Base-by-base conservation (phyloP, 768 basidiomycete genomes). In the Cyclocybe aegerita region DNA sequence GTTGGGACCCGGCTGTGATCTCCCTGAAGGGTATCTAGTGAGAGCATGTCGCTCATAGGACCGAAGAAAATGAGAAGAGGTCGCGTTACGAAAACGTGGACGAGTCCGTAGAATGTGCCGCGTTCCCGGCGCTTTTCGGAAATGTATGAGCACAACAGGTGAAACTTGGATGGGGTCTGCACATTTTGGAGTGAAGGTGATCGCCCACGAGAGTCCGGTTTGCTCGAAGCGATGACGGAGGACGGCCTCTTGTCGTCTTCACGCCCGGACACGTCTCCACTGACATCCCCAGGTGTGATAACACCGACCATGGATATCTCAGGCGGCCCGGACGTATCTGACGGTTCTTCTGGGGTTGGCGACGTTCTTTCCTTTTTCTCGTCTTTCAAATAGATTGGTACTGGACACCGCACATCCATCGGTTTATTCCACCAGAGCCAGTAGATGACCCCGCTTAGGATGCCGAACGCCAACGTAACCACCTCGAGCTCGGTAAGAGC, bases 351-450 rank as follows among this genome's bases (percentile, higher is more conserved):
- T 5, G 23, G 23, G 23, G 23, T 23, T 23, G 23, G 23, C 23
- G 23, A 23, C 23, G 1, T 3, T 23, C 5, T 5, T 23, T 23
- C 23, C 23, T 23, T 23, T 23, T 23, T 2, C 5, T 23, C 23
- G 23, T 23, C 23, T 23, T 23, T 23, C 23, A 49, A 43, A 11
- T 44, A 43, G 10, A 60, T 16, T 3, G 41, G 43, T 33, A 70
- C 53, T 2, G 59, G 64, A 8, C 50, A 35, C 2, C 50, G 46
- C 0, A 72, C 60, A 54, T 67, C 59, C 4, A 65, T 57, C 1
- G 70, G 72, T 45, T 74, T 74, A 17, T 62, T 42, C 69, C 66
- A 70, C 71, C 72, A 73, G 4, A 69, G 43, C 1, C 45, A 30
- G 48, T 67, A 71, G 34, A 56, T 64, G 14, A 64, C 32, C 3